Evolutionary conservation across 23 red algal species (phyloP).

Genomic region (Gracilaria gracilis): DNA sequence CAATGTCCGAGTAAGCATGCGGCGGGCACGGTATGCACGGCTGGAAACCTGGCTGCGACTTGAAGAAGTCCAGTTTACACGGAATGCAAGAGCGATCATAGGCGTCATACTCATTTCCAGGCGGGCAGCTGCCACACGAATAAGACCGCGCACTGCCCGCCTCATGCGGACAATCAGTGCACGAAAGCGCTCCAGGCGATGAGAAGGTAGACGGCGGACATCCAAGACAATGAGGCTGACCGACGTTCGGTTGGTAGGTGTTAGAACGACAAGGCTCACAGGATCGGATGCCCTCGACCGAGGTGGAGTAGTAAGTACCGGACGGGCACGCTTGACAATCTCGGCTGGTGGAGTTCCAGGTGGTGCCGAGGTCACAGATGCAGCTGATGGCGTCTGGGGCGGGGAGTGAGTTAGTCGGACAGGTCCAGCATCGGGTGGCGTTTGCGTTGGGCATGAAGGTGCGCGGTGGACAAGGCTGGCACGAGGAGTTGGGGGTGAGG

Average conservation of each 20-base stretch:
- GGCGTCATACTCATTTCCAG: constrained; percentile 16
- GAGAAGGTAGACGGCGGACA: constrained; percentile 15
- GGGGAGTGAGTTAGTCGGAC: neutral
- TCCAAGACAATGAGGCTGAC: constrained; percentile 2
- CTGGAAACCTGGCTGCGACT: neutral
- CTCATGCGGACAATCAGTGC: neutral
- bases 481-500: neutral
- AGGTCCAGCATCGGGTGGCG: constrained; percentile 14
- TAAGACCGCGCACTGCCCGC: neutral
- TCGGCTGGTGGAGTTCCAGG: neutral
- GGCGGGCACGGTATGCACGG: constrained; percentile 27
- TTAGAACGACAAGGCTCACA: neutral
- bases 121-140: neutral
- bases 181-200: neutral
- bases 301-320: neutral
- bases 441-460: constrained; percentile 33
- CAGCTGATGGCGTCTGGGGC: neutral
- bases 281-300: neutral
- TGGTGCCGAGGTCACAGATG: constrained; percentile 1
- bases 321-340: neutral
- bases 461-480: neutral
- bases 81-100: constrained; percentile 16
- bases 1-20: neutral
- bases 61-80: constrained; percentile 13
- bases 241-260: constrained; percentile 30